Evolutionary conservation across 768 basidiomycete genomes (phyloP).

Genomic region (Tulasnella sp.): DNA sequence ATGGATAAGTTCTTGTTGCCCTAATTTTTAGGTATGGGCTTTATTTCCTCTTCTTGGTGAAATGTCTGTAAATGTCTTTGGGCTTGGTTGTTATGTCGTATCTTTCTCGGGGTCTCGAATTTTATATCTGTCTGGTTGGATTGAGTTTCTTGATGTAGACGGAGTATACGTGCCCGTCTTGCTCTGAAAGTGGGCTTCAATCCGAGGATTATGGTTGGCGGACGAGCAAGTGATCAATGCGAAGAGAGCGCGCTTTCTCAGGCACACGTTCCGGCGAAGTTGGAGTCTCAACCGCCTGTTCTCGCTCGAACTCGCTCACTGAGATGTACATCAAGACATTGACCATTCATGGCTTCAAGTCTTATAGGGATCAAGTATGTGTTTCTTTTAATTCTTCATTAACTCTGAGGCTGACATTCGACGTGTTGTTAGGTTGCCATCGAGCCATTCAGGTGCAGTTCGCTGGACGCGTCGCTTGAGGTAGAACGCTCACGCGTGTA

Average conservation of each 20-base stretch:
- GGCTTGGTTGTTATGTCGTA: no score
- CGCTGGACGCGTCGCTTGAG: neutral
- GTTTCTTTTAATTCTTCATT: neutral
- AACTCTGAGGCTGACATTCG: neutral
- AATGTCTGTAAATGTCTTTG: neutral
- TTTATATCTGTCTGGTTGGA: no score
- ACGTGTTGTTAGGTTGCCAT: slow-evolving; percentile 31
- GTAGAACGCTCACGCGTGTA: neutral
- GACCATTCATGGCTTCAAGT: slow-evolving; percentile 94
- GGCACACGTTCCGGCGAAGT: neutral
- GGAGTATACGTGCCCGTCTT: neutral
- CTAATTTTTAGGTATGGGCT: neutral
- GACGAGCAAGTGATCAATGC: neutral
- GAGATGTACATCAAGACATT: slow-evolving; percentile 57
- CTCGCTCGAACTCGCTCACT: neutral
- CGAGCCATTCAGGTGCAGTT: slow-evolving; percentile 56
- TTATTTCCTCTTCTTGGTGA: neutral
- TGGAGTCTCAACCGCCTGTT: neutral
- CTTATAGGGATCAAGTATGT: slow-evolving; percentile 39
- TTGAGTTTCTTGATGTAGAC: neutral
- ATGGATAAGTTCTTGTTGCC: slow-evolving; percentile 10
- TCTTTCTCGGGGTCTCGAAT: no score
- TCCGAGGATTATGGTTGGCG: neutral
- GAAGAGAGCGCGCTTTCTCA: neutral
- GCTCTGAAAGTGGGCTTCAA: neutral